Conservation (phyloP, 2,329 filamentous ascomycete genomes). For the Aspergillus sergii region DNA sequence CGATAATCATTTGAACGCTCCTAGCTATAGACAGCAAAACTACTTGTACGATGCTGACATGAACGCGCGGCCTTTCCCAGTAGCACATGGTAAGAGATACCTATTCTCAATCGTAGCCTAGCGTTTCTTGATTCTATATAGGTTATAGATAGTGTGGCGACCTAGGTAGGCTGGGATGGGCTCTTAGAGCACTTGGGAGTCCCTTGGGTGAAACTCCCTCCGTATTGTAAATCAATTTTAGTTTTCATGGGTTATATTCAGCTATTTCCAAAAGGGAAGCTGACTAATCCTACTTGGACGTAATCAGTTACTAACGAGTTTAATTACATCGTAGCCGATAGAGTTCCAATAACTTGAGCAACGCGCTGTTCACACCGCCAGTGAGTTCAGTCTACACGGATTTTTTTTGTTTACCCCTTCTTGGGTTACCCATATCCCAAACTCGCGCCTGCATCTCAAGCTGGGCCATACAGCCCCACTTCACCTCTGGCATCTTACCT, state of each 20-base stretch:
- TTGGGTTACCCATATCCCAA: constrained; percentile 9
- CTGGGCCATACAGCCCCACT: constrained; percentile 13
- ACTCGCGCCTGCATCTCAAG: constrained; percentile 11
- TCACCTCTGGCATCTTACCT: constrained; percentile 12
- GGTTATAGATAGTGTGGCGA: not conserved
- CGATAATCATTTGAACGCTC: not conserved
- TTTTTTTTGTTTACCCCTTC: constrained; percentile 4
- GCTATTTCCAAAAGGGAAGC: not conserved
- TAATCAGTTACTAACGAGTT: not conserved
- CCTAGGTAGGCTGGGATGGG: not conserved
- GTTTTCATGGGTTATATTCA: no score
- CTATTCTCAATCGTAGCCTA: not conserved
- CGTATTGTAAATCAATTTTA: no score
- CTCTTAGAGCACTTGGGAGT: not conserved
- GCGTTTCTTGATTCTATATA: not conserved
- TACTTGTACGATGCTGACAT: not conserved
- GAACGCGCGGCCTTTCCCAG: not conserved
- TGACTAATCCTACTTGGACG: constrained; percentile 14
- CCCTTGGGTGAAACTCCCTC: not conserved
- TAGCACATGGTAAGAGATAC: not conserved
- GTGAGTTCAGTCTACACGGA: constrained; percentile 12
- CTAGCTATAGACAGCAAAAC: not conserved
- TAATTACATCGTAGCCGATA: constrained; percentile 14
- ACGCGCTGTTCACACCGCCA: constrained; percentile 23
- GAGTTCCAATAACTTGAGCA: constrained; percentile 17